A percentile compares a stretch with the other conserved stretches of the same genome.
phyloP scores from a whole-genome alignment of 2,329 filamentous ascomycete species.

The Monascus ruber region DNA sequence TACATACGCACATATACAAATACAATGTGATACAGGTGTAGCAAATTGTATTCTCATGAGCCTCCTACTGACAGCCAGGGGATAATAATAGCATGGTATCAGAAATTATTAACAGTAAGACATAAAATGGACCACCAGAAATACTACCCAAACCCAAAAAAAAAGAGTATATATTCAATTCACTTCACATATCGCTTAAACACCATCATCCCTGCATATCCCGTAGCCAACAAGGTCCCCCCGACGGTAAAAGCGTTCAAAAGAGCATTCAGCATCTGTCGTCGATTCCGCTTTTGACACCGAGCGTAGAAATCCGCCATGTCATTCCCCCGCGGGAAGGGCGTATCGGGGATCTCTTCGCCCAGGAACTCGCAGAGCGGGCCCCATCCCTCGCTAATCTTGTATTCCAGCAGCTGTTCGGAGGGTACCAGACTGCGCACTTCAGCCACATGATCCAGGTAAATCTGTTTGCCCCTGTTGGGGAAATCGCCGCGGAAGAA shows the following conservation, averaged over 20 bases:
- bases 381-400: conserved; percentile 43
- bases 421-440: conserved; percentile 38
- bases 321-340: conserved; percentile 43
- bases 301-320: conserved; percentile 45
- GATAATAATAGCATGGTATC: no score
- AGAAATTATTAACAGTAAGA: no score
- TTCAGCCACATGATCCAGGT: conserved; percentile 44
- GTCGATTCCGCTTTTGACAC: conserved; percentile 42
- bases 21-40: no score
- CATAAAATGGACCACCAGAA: no score
- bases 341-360: conserved; percentile 38
- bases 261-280: conserved; percentile 45
- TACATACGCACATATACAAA: no score
- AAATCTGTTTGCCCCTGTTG: conserved; percentile 53
- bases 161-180: background rate
- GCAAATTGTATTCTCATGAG: no score
- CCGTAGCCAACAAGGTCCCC: conserved; percentile 36
- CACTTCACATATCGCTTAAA: conserved; percentile 29
- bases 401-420: conserved; percentile 43
- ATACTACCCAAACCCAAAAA: no score
- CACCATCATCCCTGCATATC: conserved; percentile 28
- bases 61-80: no score
- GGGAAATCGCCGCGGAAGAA: conserved; percentile 60
- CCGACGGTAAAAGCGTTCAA: conserved; percentile 41
- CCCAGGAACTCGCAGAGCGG: conserved; percentile 46